Percentiles rank a stretch among this genome's conserved stretches.
Conservation (phyloP, 106 monocot genomes). For the Dendrobium huoshanense region DNA sequence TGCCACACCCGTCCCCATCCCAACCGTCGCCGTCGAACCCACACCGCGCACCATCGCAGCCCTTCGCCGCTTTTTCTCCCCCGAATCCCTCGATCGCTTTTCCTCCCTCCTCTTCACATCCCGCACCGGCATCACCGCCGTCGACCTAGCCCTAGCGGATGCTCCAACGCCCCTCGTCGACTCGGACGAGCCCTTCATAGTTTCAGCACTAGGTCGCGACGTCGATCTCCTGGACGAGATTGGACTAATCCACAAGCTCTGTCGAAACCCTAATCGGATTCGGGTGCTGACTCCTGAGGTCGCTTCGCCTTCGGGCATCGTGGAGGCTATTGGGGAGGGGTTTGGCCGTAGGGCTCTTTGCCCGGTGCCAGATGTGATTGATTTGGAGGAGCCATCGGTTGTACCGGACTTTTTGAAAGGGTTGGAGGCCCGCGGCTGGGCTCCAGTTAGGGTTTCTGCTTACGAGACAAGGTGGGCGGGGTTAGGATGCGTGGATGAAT, state of each 20-base stretch:
- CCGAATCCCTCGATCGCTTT: conserved; percentile 11
- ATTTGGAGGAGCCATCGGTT: conserved; percentile 46
- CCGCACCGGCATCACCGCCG: conserved; percentile 30
- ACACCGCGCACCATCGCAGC: conserved; percentile 24
- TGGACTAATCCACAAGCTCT: conserved; percentile 15
- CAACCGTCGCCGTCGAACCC: conserved; percentile 25
- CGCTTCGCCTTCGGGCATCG: conserved; percentile 43
- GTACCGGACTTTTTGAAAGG: conserved; percentile 37
- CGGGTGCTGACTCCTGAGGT: conserved; percentile 27
- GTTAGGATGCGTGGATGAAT: conserved; percentile 19
- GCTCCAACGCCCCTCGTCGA: conserved; percentile 8
- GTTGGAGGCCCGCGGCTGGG: conserved; percentile 28
- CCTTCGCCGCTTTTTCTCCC: conserved; percentile 8
- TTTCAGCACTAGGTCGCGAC: conserved; percentile 48
- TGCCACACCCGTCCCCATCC: conserved; percentile 20
- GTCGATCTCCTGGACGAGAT: conserved; percentile 30
- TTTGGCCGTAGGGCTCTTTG: conserved; percentile 32
- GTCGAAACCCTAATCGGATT: conserved; percentile 6
- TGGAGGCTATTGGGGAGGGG: conserved; percentile 34
- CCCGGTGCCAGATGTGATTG: conserved; percentile 39
- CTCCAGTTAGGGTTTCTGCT: conserved; percentile 25
- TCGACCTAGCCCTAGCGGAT: conserved; percentile 16
- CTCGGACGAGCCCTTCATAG: conserved; percentile 16
- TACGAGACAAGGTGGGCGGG: conserved; percentile 61
- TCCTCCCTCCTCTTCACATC: conserved; percentile 39